phyloP scores from a whole-genome alignment of 306 rosid genomes.

The Citrullus amarus region DNA sequence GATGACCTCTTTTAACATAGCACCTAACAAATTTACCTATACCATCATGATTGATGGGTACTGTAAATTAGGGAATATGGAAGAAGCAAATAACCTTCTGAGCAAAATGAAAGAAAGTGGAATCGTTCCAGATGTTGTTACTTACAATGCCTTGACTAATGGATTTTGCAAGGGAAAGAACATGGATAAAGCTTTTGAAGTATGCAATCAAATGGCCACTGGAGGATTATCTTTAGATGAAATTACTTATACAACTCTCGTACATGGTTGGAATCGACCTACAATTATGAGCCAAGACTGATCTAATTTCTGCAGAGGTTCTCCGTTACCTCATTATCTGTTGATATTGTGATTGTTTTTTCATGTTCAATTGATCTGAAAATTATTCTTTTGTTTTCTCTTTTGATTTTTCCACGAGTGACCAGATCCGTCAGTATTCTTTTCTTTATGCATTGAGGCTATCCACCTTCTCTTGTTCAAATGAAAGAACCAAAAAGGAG shows the following conservation, averaged over 20 bases:
- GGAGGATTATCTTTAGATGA: constrained; percentile 28
- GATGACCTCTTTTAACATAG: constrained; percentile 33
- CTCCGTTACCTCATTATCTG: not conserved
- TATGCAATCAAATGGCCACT: constrained; percentile 22
- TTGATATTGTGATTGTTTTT: not conserved
- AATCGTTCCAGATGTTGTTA: constrained; percentile 43
- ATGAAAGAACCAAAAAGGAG: not conserved
- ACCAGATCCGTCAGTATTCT: not conserved
- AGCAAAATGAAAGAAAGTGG: constrained; percentile 40
- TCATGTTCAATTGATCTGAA: not conserved
- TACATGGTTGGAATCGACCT: constrained; percentile 17
- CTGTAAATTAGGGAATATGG: constrained; percentile 50
- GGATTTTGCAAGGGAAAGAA: constrained; percentile 33
- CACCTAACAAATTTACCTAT: constrained; percentile 56
- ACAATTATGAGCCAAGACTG: constrained; percentile 3
- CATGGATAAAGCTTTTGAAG: constrained; percentile 26
- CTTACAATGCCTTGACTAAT: constrained; percentile 35
- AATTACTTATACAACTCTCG: constrained; percentile 34
- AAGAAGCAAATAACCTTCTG: constrained; percentile 42
- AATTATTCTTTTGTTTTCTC: not conserved
- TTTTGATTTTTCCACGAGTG: not conserved
- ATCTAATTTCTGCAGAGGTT: not conserved
- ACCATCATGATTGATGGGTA: constrained; percentile 60
- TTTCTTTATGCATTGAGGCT: not conserved
- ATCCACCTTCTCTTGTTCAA: not conserved